These are phyloP conservation scores for Candida pseudoviswanathii DNA, from an alignment of 1,139 yeast species.

Conservation along the genomic window DNA sequence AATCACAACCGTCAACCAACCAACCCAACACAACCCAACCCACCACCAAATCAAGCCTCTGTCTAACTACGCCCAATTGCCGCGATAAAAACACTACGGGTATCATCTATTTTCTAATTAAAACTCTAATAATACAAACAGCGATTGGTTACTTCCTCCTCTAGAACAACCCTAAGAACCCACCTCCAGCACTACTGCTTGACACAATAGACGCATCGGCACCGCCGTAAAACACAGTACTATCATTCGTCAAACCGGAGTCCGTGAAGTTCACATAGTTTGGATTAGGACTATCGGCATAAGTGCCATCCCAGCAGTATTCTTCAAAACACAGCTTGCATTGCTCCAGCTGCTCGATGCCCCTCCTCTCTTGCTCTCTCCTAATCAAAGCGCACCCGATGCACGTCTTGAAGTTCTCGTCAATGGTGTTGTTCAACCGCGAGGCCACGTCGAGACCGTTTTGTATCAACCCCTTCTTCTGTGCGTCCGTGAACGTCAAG, in stretches of 20 bases:
- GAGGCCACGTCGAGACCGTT: constrained; percentile 84
- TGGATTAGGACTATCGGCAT: constrained; percentile 13
- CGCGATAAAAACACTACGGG: background rate
- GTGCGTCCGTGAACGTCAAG: constrained; percentile 59
- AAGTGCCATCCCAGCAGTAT: constrained; percentile 81
- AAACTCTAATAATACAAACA: background rate
- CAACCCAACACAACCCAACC: no score
- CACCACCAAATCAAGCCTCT: no score
- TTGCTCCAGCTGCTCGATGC: constrained; percentile 63
- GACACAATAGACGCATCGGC: constrained; percentile 1
- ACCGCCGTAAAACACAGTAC: constrained; percentile 15
- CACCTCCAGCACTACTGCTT: background rate
- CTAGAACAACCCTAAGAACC: constrained; percentile 7
- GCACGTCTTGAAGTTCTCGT: constrained; percentile 74
- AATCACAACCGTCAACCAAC: background rate
- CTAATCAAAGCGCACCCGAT: constrained; percentile 86
- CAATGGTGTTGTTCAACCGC: constrained; percentile 71
- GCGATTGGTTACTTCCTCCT: background rate
- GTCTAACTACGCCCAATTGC: background rate
- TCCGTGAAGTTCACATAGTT: constrained; percentile 29
- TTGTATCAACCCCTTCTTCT: constrained; percentile 60
- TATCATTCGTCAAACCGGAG: constrained; percentile 30
- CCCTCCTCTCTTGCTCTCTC: constrained; percentile 76
- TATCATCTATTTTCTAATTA: background rate
- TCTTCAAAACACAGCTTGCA: constrained; percentile 70